Conservation (phyloP, 257 asterid genomes). For the Agastache rugosa region DNA sequence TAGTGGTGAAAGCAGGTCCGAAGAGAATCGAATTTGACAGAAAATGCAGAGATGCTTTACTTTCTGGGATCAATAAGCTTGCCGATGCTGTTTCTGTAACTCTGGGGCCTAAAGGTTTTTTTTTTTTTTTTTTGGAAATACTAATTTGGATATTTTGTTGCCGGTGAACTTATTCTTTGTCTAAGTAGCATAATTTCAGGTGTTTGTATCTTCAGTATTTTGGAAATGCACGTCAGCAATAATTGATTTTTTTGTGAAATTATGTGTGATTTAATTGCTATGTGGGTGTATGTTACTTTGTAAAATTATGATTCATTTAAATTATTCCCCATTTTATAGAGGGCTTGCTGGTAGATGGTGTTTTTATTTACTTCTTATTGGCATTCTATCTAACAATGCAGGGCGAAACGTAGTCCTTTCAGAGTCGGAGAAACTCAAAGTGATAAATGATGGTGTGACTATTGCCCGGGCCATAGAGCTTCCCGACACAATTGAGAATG, state of each 20-base stretch:
- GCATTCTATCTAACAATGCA: conserved; percentile 40
- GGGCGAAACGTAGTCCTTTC: conserved; percentile 87
- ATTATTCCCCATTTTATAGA: background rate
- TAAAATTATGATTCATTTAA: background rate
- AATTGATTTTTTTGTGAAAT: conserved; percentile 3
- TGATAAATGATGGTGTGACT: conserved; percentile 92
- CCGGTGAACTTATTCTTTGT: background rate
- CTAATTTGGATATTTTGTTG: background rate
- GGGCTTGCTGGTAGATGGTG: background rate
- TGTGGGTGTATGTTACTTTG: conserved; percentile 1
- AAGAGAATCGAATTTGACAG: conserved; percentile 77
- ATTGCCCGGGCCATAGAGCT: conserved; percentile 95
- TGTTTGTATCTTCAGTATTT: conserved; percentile 7
- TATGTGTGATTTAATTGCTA: background rate
- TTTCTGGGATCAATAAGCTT: conserved; percentile 87
- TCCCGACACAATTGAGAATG: conserved; percentile 86
- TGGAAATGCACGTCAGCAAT: conserved; percentile 4
- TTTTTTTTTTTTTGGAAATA: background rate
- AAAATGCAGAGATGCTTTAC: conserved; percentile 76
- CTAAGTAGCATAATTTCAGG: background rate
- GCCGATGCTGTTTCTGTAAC: conserved; percentile 98
- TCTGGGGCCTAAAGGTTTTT: conserved; percentile 83
- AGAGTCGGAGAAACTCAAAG: conserved; percentile 69
- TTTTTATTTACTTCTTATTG: conserved; percentile 12
- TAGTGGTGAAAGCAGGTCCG: conserved; percentile 78